phyloP scores from a whole-genome alignment of 2,329 filamentous ascomycete genomes.

The Trichoderma atrobrunneum region DNA sequence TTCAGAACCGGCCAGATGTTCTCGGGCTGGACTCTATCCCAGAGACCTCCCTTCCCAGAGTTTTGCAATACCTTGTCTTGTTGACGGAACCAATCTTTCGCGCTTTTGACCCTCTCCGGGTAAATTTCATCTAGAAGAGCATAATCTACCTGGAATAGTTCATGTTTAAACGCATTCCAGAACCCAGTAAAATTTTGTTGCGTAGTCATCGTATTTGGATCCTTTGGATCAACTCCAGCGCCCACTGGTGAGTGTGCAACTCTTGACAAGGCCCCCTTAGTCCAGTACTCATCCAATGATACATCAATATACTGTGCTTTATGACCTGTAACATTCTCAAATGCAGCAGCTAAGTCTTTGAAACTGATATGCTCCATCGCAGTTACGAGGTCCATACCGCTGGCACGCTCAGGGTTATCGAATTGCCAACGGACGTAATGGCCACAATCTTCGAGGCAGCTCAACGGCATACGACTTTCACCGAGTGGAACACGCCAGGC shows the following conservation, averaged over 20 bases:
- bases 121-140: background rate
- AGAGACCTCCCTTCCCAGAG: background rate
- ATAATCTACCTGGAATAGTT: background rate
- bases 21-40: background rate
- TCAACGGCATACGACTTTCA: background rate
- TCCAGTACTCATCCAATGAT: background rate
- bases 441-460: background rate
- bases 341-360: background rate
- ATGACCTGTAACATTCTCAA: background rate
- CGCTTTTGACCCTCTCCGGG: background rate
- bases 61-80: background rate
- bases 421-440: slow-evolving; percentile 1
- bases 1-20: background rate
- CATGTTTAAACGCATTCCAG: background rate
- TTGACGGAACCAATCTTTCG: background rate
- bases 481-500: background rate
- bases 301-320: background rate
- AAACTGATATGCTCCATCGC: background rate
- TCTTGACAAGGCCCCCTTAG: background rate
- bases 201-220: background rate
- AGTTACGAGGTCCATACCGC: background rate
- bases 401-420: background rate
- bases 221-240: background rate
- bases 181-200: background rate
- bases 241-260: background rate